phyloP scores from a whole-genome alignment of 805 yeast genomes.

The Hemisphaericaspora nanyangensis region DNA sequence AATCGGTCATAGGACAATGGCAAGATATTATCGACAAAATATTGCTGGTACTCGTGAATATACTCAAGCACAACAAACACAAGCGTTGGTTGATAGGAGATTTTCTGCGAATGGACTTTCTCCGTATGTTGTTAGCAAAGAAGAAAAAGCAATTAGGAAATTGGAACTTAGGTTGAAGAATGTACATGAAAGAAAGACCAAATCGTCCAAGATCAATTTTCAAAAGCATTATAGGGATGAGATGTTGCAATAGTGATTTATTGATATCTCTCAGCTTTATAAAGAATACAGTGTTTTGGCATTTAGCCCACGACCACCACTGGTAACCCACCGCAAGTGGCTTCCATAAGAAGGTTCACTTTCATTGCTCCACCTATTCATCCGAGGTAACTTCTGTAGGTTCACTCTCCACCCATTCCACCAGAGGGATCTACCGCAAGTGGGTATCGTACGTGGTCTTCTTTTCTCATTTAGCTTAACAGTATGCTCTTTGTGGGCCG shows the following conservation, averaged over 20 bases:
- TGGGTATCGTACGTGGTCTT: too few species aligned
- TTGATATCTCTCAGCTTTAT: too few species aligned
- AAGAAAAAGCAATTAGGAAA: constrained; percentile 27
- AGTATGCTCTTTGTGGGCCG: too few species aligned
- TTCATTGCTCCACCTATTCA: too few species aligned
- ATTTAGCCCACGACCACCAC: too few species aligned
- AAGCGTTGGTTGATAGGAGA: constrained; percentile 69
- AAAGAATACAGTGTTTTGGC: too few species aligned
- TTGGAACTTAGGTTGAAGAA: constrained; percentile 21
- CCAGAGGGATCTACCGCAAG: too few species aligned
- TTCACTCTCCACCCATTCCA: too few species aligned
- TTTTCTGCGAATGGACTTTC: constrained; percentile 38
- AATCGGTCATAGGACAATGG: constrained; percentile 77
- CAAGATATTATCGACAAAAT: constrained; percentile 69
- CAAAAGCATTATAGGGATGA: constrained; percentile 39
- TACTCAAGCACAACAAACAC: constrained; percentile 67
- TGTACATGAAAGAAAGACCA: constrained; percentile 20
- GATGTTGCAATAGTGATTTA: constrained; percentile 15
- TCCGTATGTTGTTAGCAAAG: constrained; percentile 23
- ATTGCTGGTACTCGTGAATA: constrained; percentile 17
- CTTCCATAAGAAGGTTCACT: too few species aligned
- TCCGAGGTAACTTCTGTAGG: too few species aligned
- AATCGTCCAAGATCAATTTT: constrained; percentile 25
- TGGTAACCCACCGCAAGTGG: too few species aligned
- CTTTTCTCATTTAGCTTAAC: too few species aligned